phyloP scores from a whole-genome alignment of 805 yeast genomes.

The Cyberlindnera amylophila region DNA sequence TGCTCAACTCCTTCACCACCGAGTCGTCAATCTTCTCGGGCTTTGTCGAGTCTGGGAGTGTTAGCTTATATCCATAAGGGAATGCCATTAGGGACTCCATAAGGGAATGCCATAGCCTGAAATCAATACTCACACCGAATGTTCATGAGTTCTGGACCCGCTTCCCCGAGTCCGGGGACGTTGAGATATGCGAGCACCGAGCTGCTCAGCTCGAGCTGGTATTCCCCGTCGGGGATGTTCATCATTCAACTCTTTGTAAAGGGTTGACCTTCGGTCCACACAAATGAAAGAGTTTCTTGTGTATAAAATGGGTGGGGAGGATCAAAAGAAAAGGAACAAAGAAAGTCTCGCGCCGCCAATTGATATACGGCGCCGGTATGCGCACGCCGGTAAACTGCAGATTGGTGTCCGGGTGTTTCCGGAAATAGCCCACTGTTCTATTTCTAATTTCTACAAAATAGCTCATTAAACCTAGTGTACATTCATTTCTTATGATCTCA shows the following conservation, averaged over 20 bases:
- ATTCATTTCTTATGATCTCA: conserved; percentile 39
- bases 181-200: conserved; percentile 8
- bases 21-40: conserved; percentile 17
- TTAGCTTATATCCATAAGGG: neutral
- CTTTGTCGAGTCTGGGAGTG: conserved; percentile 10
- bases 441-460: neutral
- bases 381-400: too few relatives aligned
- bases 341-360: too few relatives aligned
- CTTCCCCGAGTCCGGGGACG: conserved; percentile 4
- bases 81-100: too few relatives aligned
- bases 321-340: too few relatives aligned
- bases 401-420: too few relatives aligned
- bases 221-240: conserved; percentile 26
- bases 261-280: too few relatives aligned
- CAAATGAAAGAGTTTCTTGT: too few relatives aligned
- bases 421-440: neutral
- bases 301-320: too few relatives aligned
- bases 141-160: conserved; percentile 20
- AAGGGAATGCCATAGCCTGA: too few relatives aligned
- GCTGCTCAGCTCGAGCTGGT: conserved; percentile 22
- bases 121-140: conserved; percentile 20
- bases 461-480: neutral
- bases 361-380: too few relatives aligned
- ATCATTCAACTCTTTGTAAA: neutral
- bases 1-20: conserved; percentile 12